Conservation (phyloP, 768 basidiomycete genomes). For the Trichaptum fuscoviolaceum region DNA sequence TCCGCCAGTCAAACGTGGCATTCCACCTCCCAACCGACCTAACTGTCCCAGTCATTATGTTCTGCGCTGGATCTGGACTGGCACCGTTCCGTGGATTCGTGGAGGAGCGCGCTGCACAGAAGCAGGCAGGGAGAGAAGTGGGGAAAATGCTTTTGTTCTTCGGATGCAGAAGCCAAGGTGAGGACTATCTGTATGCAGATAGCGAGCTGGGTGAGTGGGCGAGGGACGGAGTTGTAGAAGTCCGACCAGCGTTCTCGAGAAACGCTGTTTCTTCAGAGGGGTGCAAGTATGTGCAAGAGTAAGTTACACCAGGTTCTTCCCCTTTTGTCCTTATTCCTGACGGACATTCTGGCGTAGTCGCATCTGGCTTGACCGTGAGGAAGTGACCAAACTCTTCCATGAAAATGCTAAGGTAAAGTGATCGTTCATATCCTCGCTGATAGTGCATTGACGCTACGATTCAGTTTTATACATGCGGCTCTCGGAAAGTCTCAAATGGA, state of each 20-base stretch:
- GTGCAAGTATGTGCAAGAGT: slow-evolving; percentile 38
- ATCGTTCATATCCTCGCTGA: background rate
- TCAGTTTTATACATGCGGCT: slow-evolving; percentile 23
- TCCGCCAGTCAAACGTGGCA: slow-evolving; percentile 31
- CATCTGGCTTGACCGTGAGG: slow-evolving; percentile 36
- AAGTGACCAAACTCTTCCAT: slow-evolving; percentile 26
- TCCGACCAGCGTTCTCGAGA: slow-evolving; percentile 38
- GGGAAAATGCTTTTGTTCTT: slow-evolving; percentile 41
- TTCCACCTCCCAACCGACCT: slow-evolving; percentile 42
- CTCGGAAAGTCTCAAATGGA: slow-evolving; percentile 16
- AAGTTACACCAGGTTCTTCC: slow-evolving; percentile 10
- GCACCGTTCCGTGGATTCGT: slow-evolving; percentile 49
- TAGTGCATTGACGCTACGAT: background rate
- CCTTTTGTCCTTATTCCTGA: slow-evolving; percentile 3
- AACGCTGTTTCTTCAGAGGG: slow-evolving; percentile 24
- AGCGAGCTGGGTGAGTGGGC: slow-evolving; percentile 39
- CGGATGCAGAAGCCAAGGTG: slow-evolving; percentile 37
- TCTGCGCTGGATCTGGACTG: slow-evolving; percentile 42
- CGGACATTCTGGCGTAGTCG: slow-evolving; percentile 25
- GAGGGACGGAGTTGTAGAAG: slow-evolving; percentile 36
- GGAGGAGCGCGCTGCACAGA: slow-evolving; percentile 44
- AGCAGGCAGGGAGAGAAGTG: slow-evolving; percentile 35
- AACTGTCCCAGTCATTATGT: slow-evolving; percentile 36
- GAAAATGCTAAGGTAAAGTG: slow-evolving; percentile 31
- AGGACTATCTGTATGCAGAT: slow-evolving; percentile 39